Conservation (phyloP, 1,139 yeast species). For the Saccharomyces hybrid region DNA sequence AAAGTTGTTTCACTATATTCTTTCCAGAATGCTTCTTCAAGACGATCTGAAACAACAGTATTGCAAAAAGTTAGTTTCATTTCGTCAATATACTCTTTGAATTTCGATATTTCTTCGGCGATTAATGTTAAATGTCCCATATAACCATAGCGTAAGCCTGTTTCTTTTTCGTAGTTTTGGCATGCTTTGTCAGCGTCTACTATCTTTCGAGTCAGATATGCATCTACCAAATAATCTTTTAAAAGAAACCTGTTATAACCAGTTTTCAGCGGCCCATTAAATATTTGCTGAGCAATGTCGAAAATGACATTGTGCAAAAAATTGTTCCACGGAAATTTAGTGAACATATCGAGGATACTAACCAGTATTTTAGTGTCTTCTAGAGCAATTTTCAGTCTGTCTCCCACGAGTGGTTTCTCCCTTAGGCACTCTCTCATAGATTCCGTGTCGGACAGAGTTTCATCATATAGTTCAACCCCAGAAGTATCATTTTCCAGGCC, state of each 20-base stretch:
- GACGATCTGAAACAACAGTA: conserved; percentile 23
- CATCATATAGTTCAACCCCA: conserved; percentile 14
- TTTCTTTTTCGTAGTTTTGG: conserved; percentile 50
- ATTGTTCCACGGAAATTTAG: conserved; percentile 94
- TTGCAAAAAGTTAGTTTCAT: conserved; percentile 31
- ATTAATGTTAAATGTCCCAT: conserved; percentile 95
- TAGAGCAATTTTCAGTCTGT: conserved; percentile 73
- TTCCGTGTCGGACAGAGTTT: conserved; percentile 20
- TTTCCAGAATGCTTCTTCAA: conserved; percentile 61
- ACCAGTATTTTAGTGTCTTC: conserved; percentile 73
- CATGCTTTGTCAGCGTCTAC: conserved; percentile 76
- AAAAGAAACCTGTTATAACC: conserved; percentile 82
- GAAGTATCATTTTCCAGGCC: conserved; percentile 5
- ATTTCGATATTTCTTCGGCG: conserved; percentile 95
- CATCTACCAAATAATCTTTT: conserved; percentile 70
- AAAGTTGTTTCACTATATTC: conserved; percentile 75
- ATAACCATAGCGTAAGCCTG: conserved; percentile 73
- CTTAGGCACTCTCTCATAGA: conserved; percentile 32
- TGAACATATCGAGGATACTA: conserved; percentile 77
- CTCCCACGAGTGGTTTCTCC: conserved; percentile 76
- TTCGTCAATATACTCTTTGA: conserved; percentile 39
- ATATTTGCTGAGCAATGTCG: conserved; percentile 91
- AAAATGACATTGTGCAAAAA: conserved; percentile 94
- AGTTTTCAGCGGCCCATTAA: conserved; percentile 87
- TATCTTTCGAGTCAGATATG: conserved; percentile 70